These are phyloP conservation scores for Xylaria curta DNA, from an alignment of 495 filamentous ascomycete genomes.

Conservation along the genomic window DNA sequence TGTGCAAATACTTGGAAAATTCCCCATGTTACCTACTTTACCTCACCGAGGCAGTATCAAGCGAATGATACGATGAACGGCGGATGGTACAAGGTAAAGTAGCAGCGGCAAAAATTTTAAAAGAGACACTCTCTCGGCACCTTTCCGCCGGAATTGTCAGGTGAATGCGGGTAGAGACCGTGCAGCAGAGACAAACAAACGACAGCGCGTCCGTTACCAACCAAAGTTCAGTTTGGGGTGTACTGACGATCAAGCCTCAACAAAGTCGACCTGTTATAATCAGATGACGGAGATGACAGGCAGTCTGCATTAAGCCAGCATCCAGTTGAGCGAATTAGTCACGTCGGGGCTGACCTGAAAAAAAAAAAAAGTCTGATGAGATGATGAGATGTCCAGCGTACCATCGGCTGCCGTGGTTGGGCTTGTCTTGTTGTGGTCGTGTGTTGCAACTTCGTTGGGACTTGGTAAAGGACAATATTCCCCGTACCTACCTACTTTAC, in stretches of 20 bases:
- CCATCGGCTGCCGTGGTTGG: constrained; percentile 22
- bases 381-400: constrained; percentile 22
- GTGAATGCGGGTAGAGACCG: constrained; percentile 22
- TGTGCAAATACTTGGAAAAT: neutral
- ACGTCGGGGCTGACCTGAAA: constrained; percentile 25
- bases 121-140: constrained; percentile 7
- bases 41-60: constrained; percentile 28
- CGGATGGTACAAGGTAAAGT: neutral
- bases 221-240: constrained; percentile 8
- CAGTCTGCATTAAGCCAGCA: constrained; percentile 23
- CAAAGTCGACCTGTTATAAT: constrained; percentile 20
- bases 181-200: constrained; percentile 4
- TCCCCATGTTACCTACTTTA: constrained; percentile 21
- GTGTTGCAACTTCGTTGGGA: constrained; percentile 9
- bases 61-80: constrained; percentile 22
- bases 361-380: constrained; percentile 22
- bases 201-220: constrained; percentile 2
- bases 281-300: constrained; percentile 30
- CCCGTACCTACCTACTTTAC: neutral
- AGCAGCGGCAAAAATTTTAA: constrained; percentile 2
- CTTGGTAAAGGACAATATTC: constrained; percentile 4
- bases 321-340: constrained; percentile 24
- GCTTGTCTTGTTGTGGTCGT: constrained; percentile 12
- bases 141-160: constrained; percentile 22
- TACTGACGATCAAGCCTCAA: constrained; percentile 25